A percentile compares a stretch with the other conserved stretches of the same genome.
These are phyloP conservation scores for Eucalyptus regnans DNA, from an alignment of 345 rosid species.

Conservation along the genomic window DNA sequence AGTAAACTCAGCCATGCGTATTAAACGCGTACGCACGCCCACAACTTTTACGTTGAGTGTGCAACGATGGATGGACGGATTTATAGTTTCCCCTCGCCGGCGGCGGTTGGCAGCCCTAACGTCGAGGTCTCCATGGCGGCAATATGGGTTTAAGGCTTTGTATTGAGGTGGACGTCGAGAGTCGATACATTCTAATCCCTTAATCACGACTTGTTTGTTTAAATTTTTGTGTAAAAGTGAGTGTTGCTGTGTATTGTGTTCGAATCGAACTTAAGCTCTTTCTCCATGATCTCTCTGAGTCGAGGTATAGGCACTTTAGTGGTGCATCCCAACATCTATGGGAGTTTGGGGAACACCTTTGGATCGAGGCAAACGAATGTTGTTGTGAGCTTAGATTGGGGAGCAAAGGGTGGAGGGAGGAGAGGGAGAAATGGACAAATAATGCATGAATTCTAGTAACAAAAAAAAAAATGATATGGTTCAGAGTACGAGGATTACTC, in stretches of 20 bases:
- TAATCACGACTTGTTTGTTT: not conserved
- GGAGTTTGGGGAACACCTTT: not conserved
- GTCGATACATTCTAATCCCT: rapidly evolving
- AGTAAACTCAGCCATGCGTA: not conserved
- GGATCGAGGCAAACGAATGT: not conserved
- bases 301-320: not conserved
- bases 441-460: not conserved
- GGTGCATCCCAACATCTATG: not conserved
- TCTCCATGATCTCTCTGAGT: not conserved
- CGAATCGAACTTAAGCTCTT: not conserved
- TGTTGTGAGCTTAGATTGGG: not conserved
- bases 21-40: rapidly evolving
- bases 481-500: not conserved
- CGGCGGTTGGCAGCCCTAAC: not conserved
- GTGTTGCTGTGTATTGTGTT: rapidly evolving
- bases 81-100: not conserved
- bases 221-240: not conserved
- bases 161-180: not conserved
- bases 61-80: not conserved
- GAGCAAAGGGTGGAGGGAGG: not conserved
- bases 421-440: not conserved
- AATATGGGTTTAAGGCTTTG: not conserved
- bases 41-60: not conserved
- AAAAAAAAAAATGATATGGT: too few relatives aligned
- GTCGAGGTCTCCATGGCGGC: not conserved